A percentile compares a stretch with the other conserved stretches of the same genome.
Conservation (phyloP, 345 rosid species). For the Populus simonii region DNA sequence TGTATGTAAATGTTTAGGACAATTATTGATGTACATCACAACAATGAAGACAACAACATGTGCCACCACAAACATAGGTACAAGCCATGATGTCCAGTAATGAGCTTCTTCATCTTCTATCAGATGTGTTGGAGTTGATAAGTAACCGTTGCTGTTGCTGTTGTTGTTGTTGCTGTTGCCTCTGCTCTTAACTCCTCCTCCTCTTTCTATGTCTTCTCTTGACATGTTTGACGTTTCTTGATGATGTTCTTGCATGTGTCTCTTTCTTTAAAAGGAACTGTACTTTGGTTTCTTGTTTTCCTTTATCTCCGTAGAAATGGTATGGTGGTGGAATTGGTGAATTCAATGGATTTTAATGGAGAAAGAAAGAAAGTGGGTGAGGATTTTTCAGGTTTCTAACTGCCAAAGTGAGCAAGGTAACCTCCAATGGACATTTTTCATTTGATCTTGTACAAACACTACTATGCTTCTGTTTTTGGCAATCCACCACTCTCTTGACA, state of each 20-base stretch:
- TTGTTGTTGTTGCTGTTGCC: background rate
- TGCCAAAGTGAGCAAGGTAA: background rate
- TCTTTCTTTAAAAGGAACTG: background rate
- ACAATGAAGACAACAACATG: conserved; percentile 20
- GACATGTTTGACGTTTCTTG: conserved; percentile 17
- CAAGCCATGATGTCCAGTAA: conserved; percentile 31
- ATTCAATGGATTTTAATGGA: conserved; percentile 13
- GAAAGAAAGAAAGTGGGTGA: conserved; percentile 1
- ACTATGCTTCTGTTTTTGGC: no score
- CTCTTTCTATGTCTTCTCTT: conserved; percentile 33
- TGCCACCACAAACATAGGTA: conserved; percentile 29
- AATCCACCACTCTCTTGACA: background rate
- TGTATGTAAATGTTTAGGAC: conserved; percentile 25
- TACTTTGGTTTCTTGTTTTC: background rate
- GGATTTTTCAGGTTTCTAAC: background rate
- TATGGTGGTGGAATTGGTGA: background rate
- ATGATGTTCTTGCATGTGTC: background rate
- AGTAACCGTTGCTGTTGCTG: background rate
- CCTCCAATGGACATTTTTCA: background rate
- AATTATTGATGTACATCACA: conserved; percentile 25
- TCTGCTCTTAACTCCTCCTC: conserved; percentile 23
- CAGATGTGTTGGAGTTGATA: conserved; percentile 35
- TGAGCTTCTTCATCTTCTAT: conserved; percentile 42
- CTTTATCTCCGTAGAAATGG: background rate
- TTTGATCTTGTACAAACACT: background rate